Evolutionary conservation across 2,329 filamentous ascomycete species (phyloP).

Genomic region (Ophiocordyceps camponoti-leonardi): DNA sequence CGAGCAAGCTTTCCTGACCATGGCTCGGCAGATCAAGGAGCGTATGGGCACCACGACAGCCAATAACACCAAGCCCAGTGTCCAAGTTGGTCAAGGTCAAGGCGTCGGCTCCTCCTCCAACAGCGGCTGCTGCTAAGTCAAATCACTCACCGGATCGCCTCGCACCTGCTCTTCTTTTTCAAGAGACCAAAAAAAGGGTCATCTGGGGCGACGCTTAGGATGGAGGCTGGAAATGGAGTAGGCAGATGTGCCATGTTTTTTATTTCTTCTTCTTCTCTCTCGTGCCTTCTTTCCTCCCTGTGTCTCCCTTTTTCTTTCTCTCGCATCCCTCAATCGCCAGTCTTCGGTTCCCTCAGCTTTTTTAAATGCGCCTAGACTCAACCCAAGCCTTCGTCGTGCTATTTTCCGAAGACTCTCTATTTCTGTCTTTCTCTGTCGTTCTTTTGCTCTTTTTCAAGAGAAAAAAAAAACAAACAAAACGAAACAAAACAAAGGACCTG

Average conservation of each 20-base stretch:
- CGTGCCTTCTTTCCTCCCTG: background rate
- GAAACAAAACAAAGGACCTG: no score
- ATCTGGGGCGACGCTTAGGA: background rate
- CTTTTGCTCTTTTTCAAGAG: constrained; percentile 9
- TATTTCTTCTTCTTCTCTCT: background rate
- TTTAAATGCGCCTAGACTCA: constrained; percentile 18
- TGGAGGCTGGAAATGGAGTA: constrained; percentile 12
- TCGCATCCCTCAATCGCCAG: constrained; percentile 1
- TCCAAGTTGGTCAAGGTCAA: constrained; percentile 88
- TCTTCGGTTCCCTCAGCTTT: constrained; percentile 6
- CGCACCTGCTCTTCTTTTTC: background rate
- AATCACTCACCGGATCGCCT: background rate
- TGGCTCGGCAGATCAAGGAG: constrained; percentile 99
- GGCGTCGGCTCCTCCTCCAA: constrained; percentile 77
- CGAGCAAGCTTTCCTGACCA: constrained; percentile 98
- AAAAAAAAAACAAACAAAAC: no score
- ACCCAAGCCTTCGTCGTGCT: no score
- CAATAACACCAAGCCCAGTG: constrained; percentile 96
- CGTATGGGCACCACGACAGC: constrained; percentile 92
- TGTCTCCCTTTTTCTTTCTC: background rate
- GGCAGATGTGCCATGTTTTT: constrained; percentile 7
- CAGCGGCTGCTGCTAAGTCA: constrained; percentile 71
- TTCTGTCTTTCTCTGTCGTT: constrained; percentile 15
- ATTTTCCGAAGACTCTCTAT: no score
- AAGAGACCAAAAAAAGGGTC: background rate